phyloP scores from a whole-genome alignment of 345 rosid genomes.

The Heritiera fomes region DNA sequence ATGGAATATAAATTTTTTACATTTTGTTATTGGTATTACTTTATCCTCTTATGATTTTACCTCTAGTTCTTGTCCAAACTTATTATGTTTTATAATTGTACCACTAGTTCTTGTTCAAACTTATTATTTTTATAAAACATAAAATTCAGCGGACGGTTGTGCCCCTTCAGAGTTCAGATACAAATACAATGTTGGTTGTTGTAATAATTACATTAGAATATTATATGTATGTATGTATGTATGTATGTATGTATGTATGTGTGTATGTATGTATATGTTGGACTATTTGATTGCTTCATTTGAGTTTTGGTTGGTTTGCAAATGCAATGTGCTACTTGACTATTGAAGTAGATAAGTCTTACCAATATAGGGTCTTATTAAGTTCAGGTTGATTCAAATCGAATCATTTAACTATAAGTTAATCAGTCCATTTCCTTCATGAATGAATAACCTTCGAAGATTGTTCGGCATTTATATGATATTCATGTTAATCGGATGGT shows the following conservation, averaged over 20 bases:
- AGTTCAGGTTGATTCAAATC: neutral
- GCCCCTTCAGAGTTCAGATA: neutral
- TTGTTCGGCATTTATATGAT: neutral
- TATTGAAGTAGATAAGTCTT: neutral
- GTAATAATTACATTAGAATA: neutral
- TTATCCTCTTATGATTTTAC: constrained; percentile 9
- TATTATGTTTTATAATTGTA: neutral
- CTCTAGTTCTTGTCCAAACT: neutral
- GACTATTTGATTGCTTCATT: neutral
- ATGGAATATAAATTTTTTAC: neutral
- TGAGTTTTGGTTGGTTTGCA: constrained; percentile 6
- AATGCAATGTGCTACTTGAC: neutral
- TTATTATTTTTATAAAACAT: neutral
- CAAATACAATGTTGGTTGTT: neutral
- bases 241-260: too few relatives aligned
- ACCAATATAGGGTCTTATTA: neutral
- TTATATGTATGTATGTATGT: too few relatives aligned
- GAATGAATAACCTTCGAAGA: neutral
- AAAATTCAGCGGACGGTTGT: neutral
- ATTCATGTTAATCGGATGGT: neutral
- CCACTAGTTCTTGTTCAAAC: neutral
- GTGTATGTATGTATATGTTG: neutral
- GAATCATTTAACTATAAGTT: neutral
- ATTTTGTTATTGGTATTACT: neutral
- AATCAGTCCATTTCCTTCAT: neutral